Conservation (phyloP, 306 rosid species). For the Ormosia emarginata region DNA sequence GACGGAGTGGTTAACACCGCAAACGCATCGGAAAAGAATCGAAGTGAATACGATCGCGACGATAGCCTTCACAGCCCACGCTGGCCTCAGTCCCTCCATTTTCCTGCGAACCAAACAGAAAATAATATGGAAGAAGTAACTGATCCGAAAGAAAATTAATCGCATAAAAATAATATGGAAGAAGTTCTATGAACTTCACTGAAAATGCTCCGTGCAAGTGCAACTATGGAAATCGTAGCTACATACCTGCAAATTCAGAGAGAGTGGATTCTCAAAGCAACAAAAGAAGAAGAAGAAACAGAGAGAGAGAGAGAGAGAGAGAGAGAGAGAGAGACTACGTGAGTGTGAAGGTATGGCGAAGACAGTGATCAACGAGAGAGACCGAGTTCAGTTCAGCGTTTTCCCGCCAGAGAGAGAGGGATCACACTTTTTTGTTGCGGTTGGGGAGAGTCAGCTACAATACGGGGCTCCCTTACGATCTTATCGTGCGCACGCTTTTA, state of each 20-base stretch:
- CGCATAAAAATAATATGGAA: background rate
- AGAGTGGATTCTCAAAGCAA: too few species aligned
- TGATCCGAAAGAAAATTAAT: too few species aligned
- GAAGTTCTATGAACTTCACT: too few species aligned
- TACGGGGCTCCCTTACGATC: background rate
- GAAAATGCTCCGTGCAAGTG: too few species aligned
- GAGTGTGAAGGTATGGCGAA: background rate
- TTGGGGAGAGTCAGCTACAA: background rate
- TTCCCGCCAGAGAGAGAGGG: constrained; percentile 27
- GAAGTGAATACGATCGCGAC: constrained; percentile 47
- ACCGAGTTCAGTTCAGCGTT: background rate
- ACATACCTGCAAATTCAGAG: too few species aligned
- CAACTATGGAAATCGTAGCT: too few species aligned
- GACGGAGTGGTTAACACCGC: constrained; percentile 52
- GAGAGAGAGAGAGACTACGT: background rate
- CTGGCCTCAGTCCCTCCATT: constrained; percentile 49
- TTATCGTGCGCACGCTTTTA: background rate
- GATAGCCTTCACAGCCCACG: constrained; percentile 52
- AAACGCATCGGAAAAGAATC: constrained; percentile 52
- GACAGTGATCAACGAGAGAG: background rate
- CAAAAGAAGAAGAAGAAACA: background rate
- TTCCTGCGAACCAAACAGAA: constrained; percentile 16
- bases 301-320: background rate
- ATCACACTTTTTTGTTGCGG: background rate
- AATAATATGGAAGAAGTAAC: background rate